Evolutionary conservation across 148 eudicot species (phyloP), one percentile per base, ranked within the genome.

Genomic region (Selenicereus undatus): DNA sequence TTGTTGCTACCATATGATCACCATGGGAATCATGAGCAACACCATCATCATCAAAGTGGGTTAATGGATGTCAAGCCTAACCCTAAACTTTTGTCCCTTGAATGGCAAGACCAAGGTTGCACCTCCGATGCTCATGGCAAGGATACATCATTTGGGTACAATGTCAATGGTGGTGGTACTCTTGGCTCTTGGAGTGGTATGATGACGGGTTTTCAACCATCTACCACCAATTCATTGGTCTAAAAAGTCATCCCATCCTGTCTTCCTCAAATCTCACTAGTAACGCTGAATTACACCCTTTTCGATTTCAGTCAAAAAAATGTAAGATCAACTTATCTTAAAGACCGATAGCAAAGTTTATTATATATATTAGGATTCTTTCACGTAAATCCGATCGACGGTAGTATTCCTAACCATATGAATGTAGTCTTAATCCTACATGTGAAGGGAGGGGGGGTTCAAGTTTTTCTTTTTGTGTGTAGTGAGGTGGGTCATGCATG

Each of bases 91-190:
- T 84, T 91, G 88, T 85, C 93, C 43, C 91, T 91, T 75, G 92
- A 93, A 84, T 91, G 97, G 94, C 91, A 90, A 79, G 94, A 94
- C 75, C 92, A 89, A 64, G 87, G 84, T 43, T 83, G 86, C 81
- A 76, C 76, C 5, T 52, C 73, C 45, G 42, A 79, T n/a, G 68
- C 66, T 14, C 39, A 70, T 12, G 84, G 78, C 26, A 89, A 78
- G 29, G 84, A 87, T 77, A 16, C 62, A 20, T 35, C 88, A 12
- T 89, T 84, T 74, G 92, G 91, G n/a, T 88, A 82, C 75, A 82
- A 90, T 68, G 60, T 85, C 54, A 87, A 82, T 75, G 88, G 87
- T 75, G 88, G 87, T 69, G 88, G 86, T 29, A 50, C 68, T 56
- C 88, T 92, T 21, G 83, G 86, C 35, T 85, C 94, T 1, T 91